Evolutionary conservation across 192 early-diverging fungal species (phyloP).

Genomic region (Gorgonomyces haynaldii): DNA sequence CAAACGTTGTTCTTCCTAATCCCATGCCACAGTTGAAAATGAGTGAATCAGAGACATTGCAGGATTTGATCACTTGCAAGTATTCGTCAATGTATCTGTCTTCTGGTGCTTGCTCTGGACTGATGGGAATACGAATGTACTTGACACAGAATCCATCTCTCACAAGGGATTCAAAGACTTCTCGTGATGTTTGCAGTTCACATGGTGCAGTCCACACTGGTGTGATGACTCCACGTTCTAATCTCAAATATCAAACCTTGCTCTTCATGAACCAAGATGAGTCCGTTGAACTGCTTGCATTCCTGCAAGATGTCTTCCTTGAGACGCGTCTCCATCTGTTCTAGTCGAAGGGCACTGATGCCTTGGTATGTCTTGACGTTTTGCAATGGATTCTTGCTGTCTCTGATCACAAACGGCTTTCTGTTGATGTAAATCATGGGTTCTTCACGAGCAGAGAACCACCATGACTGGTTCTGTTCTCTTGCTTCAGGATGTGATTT

Average conservation of each 20-base stretch:
- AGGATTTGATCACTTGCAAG: conserved; percentile 30
- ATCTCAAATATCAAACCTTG: not conserved
- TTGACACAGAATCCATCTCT: conserved; percentile 32
- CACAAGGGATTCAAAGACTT: conserved; percentile 34
- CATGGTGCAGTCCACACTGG: conserved; percentile 49
- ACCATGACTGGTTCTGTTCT: conserved; percentile 5
- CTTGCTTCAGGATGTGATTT: conserved; percentile 30
- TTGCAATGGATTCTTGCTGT: conserved; percentile 35
- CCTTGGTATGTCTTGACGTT: conserved; percentile 43
- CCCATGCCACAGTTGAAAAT: conserved; percentile 60
- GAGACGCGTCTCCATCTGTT: conserved; percentile 45
- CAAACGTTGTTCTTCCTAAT: conserved; percentile 49
- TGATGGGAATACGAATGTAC: conserved; percentile 50
- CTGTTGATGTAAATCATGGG: conserved; percentile 48
- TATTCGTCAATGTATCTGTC: conserved; percentile 53
- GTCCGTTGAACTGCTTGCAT: conserved; percentile 23
- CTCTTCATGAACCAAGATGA: conserved; percentile 55
- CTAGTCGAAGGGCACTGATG: conserved; percentile 41
- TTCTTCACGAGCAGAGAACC: conserved; percentile 34
- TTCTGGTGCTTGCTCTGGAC: conserved; percentile 46
- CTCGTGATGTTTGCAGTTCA: conserved; percentile 40
- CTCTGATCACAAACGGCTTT: conserved; percentile 48
- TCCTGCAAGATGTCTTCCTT: conserved; percentile 48
- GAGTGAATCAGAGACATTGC: conserved; percentile 26
- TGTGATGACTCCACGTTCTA: conserved; percentile 27